Conservation (phyloP, 2,329 filamentous ascomycete species). For the Rhinocladiella similis region DNA sequence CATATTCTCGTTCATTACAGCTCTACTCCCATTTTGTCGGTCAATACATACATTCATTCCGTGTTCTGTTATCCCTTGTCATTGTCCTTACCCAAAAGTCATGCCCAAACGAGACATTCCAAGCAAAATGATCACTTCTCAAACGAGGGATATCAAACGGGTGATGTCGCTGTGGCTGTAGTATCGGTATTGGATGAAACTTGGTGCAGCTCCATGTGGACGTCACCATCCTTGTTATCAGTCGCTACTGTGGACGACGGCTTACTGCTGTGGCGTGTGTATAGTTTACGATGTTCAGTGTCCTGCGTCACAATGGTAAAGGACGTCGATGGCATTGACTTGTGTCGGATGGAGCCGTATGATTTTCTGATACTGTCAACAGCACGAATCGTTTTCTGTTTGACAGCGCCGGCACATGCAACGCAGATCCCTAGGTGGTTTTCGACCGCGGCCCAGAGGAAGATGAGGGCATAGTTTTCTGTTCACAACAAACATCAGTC, state of each 20-base stretch:
- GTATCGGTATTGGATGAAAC: background rate
- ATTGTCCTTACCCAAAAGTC: too few relatives aligned
- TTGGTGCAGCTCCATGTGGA: background rate
- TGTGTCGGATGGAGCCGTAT: constrained; percentile 12
- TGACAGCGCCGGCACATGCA: constrained; percentile 23
- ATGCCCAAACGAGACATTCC: too few relatives aligned
- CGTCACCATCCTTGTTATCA: background rate
- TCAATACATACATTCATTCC: too few relatives aligned
- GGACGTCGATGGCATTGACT: constrained; percentile 7
- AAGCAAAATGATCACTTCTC: too few relatives aligned
- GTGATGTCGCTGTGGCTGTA: too few relatives aligned
- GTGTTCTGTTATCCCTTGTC: too few relatives aligned
- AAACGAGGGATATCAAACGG: too few relatives aligned
- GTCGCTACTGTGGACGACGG: background rate
- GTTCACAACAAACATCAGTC: background rate
- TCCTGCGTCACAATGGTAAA: constrained; percentile 3
- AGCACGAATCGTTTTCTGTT: constrained; percentile 13
- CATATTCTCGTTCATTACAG: too few relatives aligned
- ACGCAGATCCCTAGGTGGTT: constrained; percentile 26
- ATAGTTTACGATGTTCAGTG: constrained; percentile 15
- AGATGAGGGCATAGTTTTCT: constrained; percentile 24
- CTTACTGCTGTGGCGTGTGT: constrained; percentile 9
- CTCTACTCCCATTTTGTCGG: too few relatives aligned
- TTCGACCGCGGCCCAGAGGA: constrained; percentile 21
- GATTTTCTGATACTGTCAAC: constrained; percentile 9